Conservation (phyloP, 2,329 filamentous ascomycete species). For the Aspergillus sojae region DNA sequence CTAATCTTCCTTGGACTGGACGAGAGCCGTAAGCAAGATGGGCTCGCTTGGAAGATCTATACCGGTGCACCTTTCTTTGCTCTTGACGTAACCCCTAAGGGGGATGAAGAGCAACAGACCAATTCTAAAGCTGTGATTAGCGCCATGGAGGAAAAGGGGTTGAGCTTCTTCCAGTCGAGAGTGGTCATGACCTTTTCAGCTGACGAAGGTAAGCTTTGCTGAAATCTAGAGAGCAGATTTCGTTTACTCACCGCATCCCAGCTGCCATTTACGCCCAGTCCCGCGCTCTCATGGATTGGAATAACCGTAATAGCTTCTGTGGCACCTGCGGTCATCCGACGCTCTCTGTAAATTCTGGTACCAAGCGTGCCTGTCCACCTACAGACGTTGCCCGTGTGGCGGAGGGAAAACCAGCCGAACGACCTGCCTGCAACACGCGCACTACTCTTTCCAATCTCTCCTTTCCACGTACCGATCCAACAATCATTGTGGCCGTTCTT, state of each 20-base stretch:
- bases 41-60: constrained; percentile 60
- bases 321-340: constrained; percentile 84
- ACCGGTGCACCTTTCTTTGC: constrained; percentile 84
- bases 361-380: constrained; percentile 49
- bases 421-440: constrained; percentile 76
- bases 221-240: background rate
- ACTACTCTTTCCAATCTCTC: constrained; percentile 85
- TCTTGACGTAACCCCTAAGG: constrained; percentile 79
- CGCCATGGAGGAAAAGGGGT: constrained; percentile 61
- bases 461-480: constrained; percentile 91
- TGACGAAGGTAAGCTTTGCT: constrained; percentile 57
- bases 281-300: constrained; percentile 90
- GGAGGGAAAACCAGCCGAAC: constrained; percentile 40
- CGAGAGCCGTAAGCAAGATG: constrained; percentile 56
- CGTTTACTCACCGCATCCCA: constrained; percentile 38
- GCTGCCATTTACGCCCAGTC: constrained; percentile 91
- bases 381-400: constrained; percentile 40
- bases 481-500: constrained; percentile 91
- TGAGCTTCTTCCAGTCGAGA: constrained; percentile 68
- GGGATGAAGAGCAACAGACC: constrained; percentile 59
- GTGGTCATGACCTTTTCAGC: constrained; percentile 63
- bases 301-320: constrained; percentile 88
- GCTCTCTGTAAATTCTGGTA: constrained; percentile 53
- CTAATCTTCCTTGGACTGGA: constrained; percentile 85
- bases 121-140: constrained; percentile 62